Percentiles rank a stretch among this genome's conserved stretches.
These are phyloP conservation scores for Mycena capillaripes DNA, from an alignment of 768 basidiomycete genomes.

Conservation along the genomic window DNA sequence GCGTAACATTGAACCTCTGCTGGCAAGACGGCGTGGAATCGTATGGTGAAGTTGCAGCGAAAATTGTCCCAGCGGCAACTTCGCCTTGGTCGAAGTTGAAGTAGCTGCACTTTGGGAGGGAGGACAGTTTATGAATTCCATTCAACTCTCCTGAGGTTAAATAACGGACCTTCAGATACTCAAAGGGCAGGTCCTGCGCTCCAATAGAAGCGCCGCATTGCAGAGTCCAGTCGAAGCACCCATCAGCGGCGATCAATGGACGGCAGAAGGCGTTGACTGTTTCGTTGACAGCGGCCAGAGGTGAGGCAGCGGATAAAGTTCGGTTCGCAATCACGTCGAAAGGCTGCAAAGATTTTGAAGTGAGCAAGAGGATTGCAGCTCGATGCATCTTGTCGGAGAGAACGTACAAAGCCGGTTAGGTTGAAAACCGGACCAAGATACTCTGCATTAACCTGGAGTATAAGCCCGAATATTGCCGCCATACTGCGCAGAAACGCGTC, in stretches of 20 bases:
- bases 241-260: neutral
- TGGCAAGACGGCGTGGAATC: conserved; percentile 5
- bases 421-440: neutral
- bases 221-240: conserved; percentile 12
- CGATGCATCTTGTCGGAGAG: too few species aligned
- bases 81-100: conserved; percentile 14
- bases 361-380: neutral
- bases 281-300: conserved; percentile 13
- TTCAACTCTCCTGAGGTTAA: too few species aligned
- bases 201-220: neutral
- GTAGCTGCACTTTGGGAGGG: neutral
- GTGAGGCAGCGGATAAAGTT: neutral
- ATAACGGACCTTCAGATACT: neutral
- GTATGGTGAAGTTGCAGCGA: conserved; percentile 5
- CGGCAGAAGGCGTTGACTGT: conserved; percentile 7
- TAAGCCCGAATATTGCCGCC: neutral
- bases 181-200: neutral
- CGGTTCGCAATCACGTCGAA: conserved; percentile 9
- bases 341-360: neutral
- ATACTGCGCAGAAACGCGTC: conserved; percentile 2
- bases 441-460: neutral
- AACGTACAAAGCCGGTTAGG: conserved; percentile 6
- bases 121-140: too few species aligned
- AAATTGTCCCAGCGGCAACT: neutral
- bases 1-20: conserved; percentile 8